Conservation (phyloP, 2,329 filamentous ascomycete species). For the Ophiocordyceps australis region DNA sequence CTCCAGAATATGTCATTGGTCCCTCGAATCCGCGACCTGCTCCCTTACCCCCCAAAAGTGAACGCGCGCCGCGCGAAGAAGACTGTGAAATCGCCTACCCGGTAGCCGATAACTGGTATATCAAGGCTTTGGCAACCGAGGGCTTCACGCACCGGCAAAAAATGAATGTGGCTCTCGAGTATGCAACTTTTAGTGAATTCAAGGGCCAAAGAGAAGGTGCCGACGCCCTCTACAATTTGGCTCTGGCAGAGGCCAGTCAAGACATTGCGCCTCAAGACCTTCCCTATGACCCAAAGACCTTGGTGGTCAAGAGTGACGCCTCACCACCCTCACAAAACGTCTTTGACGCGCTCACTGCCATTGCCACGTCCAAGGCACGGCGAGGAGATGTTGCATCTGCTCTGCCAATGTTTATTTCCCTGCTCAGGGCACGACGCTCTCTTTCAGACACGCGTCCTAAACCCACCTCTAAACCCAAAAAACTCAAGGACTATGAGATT, state of each 20-base stretch:
- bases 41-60: slow-evolving; percentile 47
- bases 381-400: slow-evolving; percentile 48
- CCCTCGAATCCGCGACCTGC: slow-evolving; percentile 69
- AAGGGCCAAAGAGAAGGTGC: slow-evolving; percentile 49
- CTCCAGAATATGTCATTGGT: slow-evolving; percentile 56
- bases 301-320: slow-evolving; percentile 41
- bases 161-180: slow-evolving; percentile 65
- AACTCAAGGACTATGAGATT: no score
- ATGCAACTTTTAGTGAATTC: slow-evolving; percentile 71
- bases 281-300: slow-evolving; percentile 41
- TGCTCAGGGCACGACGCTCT: slow-evolving; percentile 60
- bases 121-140: slow-evolving; percentile 61
- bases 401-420: slow-evolving; percentile 69
- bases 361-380: slow-evolving; percentile 63
- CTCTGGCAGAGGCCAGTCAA: slow-evolving; percentile 53
- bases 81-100: slow-evolving; percentile 55
- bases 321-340: slow-evolving; percentile 52
- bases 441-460: slow-evolving; percentile 23
- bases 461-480: no score
- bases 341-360: slow-evolving; percentile 53
- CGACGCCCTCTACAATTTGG: slow-evolving; percentile 56
- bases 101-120: slow-evolving; percentile 59
- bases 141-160: slow-evolving; percentile 68
- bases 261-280: slow-evolving; percentile 22
- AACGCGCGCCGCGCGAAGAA: slow-evolving; percentile 50